Base-by-base conservation (phyloP, 192 early-diverging fungal species). In the Dispira parvispora region DNA sequence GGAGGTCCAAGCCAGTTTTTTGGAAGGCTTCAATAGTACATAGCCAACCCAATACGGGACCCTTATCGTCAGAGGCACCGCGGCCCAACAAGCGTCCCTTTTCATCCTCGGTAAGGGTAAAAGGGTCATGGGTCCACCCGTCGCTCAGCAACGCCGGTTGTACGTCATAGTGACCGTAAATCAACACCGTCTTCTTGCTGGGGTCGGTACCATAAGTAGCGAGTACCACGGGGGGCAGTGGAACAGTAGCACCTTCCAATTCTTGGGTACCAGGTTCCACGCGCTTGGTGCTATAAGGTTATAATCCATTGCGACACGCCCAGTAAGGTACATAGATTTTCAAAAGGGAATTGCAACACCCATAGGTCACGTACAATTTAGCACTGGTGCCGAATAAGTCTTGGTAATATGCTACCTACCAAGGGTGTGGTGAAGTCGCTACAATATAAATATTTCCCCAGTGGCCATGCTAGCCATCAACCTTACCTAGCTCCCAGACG, bases 101-200 rank as follows among this genome's bases (percentile, higher is more conserved):
- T 46, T 82, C 83, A 64, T 86, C 86, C 76, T 96, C 93, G 10
- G 84, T 74, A 65, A 98, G 72, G 45, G 80, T 83, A 68, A 89
- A 98, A 42, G 96, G 96, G 65, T 96, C 89, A 18, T 84, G 87
- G 64, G 75, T 82, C 96, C 96, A 98, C 5, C 92, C 88, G 67
- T 90, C 88, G 65, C 81, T 82, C 57, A 80, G 69, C 61, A 89
- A 73, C 53, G 87, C 84, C 68, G 96, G 96, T 78, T 98, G 96
- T 46, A 98, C 95, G 69, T 98, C 95, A 75, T 96, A 96, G 75
- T 98, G 95, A 18, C 95, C 92, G 75, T 97, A 97, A 62, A 98
- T 90, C 45, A 93, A 78, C 58, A 96, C 84, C 21, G 92, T 98
- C 81, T 92, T 92, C 85, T 98, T 98, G 68, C 63, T 75, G 38